These are phyloP conservation scores for Pyrenochaeta sp. DNA, from an alignment of 2,329 filamentous ascomycete species.

Conservation along the genomic window DNA sequence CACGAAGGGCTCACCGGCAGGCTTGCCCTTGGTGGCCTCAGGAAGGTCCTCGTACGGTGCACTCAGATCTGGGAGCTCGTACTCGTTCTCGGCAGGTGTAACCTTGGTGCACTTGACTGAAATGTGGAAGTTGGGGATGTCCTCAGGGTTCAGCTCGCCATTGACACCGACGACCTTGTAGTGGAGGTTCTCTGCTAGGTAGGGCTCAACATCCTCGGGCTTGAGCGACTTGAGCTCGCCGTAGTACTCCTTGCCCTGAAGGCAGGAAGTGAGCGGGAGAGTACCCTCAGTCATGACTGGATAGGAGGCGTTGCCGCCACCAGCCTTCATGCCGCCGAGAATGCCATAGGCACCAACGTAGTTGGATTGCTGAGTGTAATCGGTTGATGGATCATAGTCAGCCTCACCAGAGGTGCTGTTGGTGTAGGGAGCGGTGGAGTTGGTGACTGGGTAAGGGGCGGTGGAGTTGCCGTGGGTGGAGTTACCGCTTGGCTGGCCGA, in stretches of 20 bases:
- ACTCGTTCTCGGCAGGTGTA: constrained; percentile 30
- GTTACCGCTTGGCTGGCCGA: constrained; percentile 39
- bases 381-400: constrained; percentile 34
- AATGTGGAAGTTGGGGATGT: constrained; percentile 46
- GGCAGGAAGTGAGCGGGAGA: constrained; percentile 45
- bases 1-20: constrained; percentile 40
- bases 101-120: constrained; percentile 41
- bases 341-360: constrained; percentile 46
- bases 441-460: constrained; percentile 18
- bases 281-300: constrained; percentile 42
- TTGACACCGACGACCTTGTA: constrained; percentile 46
- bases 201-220: constrained; percentile 42
- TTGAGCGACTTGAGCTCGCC: constrained; percentile 43
- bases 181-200: constrained; percentile 46
- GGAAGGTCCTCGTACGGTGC: constrained; percentile 38
- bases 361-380: constrained; percentile 39
- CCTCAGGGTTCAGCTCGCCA: constrained; percentile 38
- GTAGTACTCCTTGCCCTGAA: constrained; percentile 41
- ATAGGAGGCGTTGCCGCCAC: constrained; percentile 31
- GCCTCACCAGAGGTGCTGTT: constrained; percentile 27
- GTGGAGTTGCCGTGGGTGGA: constrained; percentile 32
- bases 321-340: constrained; percentile 38
- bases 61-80: constrained; percentile 40
- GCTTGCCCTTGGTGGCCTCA: constrained; percentile 36
- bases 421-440: constrained; percentile 26